Base-by-base conservation (phyloP, 2,329 filamentous ascomycete species). In the Bipolaris oryzae region DNA sequence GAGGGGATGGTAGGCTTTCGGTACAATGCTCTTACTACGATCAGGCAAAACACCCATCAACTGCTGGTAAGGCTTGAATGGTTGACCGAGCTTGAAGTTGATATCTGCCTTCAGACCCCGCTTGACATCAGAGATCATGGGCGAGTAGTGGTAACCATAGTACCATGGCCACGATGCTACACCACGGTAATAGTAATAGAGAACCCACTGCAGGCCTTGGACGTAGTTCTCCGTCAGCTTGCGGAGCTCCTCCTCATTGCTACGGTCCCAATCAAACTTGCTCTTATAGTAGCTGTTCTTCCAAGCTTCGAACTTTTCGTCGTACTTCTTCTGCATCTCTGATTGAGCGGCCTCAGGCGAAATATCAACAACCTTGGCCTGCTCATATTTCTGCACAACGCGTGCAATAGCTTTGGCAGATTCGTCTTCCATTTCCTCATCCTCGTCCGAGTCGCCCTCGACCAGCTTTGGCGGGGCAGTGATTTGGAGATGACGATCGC, bases 161-260 rank as follows among this genome's bases (percentile, higher is more conserved):
- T 91, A 99, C 95, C 95, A 99, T 13, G 95, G 92, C 95, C 95
- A 99, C 11, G 94, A 98, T 15, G 92, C 95, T 58, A 99, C 95
- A 60, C 95, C 95, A 51, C 89, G 89, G 79, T 99, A 99, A 78
- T 99, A 99, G 80, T 99, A 99, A 77, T 89, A 97, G 47, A 99
- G 81, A 41, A 99, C 95, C 96, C 95, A 99, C 75, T 99, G 95
- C 58, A 99, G 80, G 59, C 95, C 95, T 78, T 99, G 91, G 6
- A 99, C 92, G 70, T 99, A 99, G 77, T 98, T 99, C 77, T 98
- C 92, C 23, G 91, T 89, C 58, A 99, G 82, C 62, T 89, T 88
- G 51, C 82, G 88, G 72, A 98, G 83, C 75, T 96, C 92, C 38
- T 87, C 87, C 63, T 94, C 89, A 67, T 91, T 89, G 45, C 92